A percentile compares a stretch with the other conserved stretches of the same genome.
These are phyloP conservation scores for Fonsecaea pedrosoi DNA, from an alignment of 2,329 filamentous ascomycete species.

Conservation along the genomic window DNA sequence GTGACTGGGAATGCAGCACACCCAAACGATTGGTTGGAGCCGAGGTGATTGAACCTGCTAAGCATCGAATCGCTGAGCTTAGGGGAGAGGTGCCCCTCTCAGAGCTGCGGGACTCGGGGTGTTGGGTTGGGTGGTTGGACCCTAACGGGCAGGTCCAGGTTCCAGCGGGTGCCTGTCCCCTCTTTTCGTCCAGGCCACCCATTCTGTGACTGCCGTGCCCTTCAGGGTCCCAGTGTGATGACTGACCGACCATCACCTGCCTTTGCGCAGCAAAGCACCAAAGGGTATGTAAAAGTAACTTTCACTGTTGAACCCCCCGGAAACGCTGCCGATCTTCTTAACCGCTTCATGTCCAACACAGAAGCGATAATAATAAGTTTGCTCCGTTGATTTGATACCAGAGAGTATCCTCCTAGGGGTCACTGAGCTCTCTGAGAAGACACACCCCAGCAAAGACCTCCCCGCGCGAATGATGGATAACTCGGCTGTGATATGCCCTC, in stretches of 20 bases:
- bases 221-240: not conserved
- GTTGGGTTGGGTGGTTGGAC: not conserved
- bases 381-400: not conserved
- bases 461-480: not conserved
- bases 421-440: not conserved
- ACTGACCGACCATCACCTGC: not conserved
- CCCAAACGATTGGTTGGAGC: constrained; percentile 14
- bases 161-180: not conserved
- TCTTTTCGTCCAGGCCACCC: constrained; percentile 8
- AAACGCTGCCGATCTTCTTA: not conserved
- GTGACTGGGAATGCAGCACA: not conserved
- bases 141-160: too few relatives aligned
- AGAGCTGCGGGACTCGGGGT: not conserved
- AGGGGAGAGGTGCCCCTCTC: not conserved
- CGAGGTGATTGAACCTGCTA: constrained; percentile 21
- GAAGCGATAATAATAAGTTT: not conserved
- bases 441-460: not conserved
- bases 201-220: not conserved
- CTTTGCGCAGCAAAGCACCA: not conserved
- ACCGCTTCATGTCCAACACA: not conserved
- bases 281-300: not conserved
- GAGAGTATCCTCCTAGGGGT: not conserved
- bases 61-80: constrained; percentile 19
- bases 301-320: not conserved
- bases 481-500: not conserved